Base-by-base conservation (phyloP, 192 early-diverging fungal species). In the Podochytrium sp. region DNA sequence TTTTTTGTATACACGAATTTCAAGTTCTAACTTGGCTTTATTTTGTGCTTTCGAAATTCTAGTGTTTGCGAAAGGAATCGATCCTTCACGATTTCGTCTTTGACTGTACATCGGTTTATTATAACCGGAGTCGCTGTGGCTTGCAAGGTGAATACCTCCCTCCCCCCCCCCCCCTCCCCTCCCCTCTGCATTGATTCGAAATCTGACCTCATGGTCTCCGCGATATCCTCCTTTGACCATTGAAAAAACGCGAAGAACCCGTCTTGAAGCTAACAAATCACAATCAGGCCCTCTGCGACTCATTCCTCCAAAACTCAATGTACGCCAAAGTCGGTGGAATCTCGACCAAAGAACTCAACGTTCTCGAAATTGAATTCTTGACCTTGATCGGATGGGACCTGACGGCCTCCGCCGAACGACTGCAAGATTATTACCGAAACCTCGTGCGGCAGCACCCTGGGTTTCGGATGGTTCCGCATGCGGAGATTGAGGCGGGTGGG, bases 281-380 rank as follows among this genome's bases (percentile, higher is more conserved):
- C 33, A 33, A 41, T 30, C 30, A 80, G 74, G 75, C 77, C 34
- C 57, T 79, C 7, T 79, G 77, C 37, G 77, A 79, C 59, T 79
- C 77, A 49, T 79, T 74, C 52, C 65, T 79, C 32, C 71, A 74
- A 79, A 99, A 99, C 77, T 84, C 91, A 18, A 92, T 95, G 75
- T 99, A 95, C 80, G 96, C 96, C 0, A 93, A 93, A 76, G 95
- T 99, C 18, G 98, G 98, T 23, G 98, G 98, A 29, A 87, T 99
- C 35, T 90, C 91, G 3, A 90, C 93, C 52, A 91, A 94, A 63
- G 98, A 99, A 81, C 82, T 99, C 16, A 99, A 99, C 69, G 86
- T 94, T 14, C 80, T 99, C 5, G 97, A 88, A 67, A 39, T 99
- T 61, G 98, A 99, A 40, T 79, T 84, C 49, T 65, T 96, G 53